phyloP scores from a whole-genome alignment of 495 filamentous ascomycete genomes.

The Chlorociboria aeruginascens region DNA sequence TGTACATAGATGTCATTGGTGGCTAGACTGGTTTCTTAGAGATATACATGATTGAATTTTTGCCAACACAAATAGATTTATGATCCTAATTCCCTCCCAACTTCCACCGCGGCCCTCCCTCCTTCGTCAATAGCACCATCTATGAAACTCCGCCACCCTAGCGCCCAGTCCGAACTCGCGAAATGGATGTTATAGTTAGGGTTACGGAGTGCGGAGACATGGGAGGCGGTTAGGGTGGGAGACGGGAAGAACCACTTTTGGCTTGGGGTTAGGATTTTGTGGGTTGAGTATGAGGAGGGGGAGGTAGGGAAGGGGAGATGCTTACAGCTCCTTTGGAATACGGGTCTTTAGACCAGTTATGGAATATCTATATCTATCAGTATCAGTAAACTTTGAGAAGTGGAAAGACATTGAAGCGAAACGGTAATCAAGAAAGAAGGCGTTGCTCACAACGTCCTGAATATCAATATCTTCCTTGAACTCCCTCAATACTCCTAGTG shows the following conservation, averaged over 20 bases:
- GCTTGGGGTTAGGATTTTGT: no score
- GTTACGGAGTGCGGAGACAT: constrained; percentile 16
- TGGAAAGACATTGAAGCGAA: no score
- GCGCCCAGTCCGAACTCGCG: constrained; percentile 24
- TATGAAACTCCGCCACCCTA: constrained; percentile 24
- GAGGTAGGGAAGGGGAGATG: no score
- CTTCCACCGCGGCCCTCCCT: constrained; percentile 1
- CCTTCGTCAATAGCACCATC: constrained; percentile 27
- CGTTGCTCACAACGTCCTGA: neutral
- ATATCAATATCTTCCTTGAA: neutral
- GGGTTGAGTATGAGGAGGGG: no score
- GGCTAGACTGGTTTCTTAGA: no score
- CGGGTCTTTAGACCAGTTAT: constrained; percentile 24
- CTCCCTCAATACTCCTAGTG: neutral
- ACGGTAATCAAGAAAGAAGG: no score
- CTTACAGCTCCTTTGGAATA: constrained; percentile 17
- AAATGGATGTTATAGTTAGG: constrained; percentile 20
- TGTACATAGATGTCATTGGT: no score
- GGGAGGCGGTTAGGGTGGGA: constrained; percentile 3
- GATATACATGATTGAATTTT: no score
- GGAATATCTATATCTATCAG: constrained; percentile 7
- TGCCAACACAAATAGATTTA: no score
- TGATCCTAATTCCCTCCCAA: no score
- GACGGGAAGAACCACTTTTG: constrained; percentile 15
- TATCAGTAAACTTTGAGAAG: no score